Percentiles rank a stretch among this genome's conserved stretches.
Evolutionary conservation across 768 basidiomycete species (phyloP).

Genomic region (Pseudohyphozyma bogoriensis): DNA sequence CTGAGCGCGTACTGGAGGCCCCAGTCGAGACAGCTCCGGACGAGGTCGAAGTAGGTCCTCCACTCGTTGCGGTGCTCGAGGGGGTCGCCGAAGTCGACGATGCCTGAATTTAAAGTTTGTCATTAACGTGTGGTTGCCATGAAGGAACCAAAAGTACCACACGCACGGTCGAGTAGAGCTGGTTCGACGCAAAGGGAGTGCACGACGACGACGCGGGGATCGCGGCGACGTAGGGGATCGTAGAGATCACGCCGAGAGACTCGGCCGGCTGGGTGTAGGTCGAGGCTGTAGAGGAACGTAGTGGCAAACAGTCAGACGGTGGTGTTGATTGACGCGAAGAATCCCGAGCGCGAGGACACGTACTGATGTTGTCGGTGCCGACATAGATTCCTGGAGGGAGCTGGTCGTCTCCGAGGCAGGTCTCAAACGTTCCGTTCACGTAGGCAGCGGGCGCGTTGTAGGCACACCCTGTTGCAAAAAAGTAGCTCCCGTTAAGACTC

Average conservation of each 20-base stretch:
- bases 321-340: neutral
- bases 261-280: constrained; percentile 32
- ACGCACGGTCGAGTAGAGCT: neutral
- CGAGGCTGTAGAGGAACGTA: neutral
- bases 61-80: too few relatives aligned
- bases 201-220: constrained; percentile 35
- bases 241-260: constrained; percentile 25
- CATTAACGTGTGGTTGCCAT: too few relatives aligned
- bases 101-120: too few relatives aligned
- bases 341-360: too few relatives aligned
- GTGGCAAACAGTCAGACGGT: too few relatives aligned
- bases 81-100: too few relatives aligned
- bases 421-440: constrained; percentile 50
- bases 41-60: too few relatives aligned
- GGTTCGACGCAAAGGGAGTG: constrained; percentile 27
- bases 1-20: too few relatives aligned
- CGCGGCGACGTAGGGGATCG: constrained; percentile 33
- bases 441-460: constrained; percentile 65
- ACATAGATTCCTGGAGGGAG: constrained; percentile 39
- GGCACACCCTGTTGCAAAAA: constrained; percentile 59
- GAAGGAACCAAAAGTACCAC: too few relatives aligned
- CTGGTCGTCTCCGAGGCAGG: constrained; percentile 59
- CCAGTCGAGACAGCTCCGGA: too few relatives aligned
- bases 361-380: neutral
- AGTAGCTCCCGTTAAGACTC: neutral